These are phyloP conservation scores for Prunus mira DNA, from an alignment of 306 rosid species.

Conservation along the genomic window DNA sequence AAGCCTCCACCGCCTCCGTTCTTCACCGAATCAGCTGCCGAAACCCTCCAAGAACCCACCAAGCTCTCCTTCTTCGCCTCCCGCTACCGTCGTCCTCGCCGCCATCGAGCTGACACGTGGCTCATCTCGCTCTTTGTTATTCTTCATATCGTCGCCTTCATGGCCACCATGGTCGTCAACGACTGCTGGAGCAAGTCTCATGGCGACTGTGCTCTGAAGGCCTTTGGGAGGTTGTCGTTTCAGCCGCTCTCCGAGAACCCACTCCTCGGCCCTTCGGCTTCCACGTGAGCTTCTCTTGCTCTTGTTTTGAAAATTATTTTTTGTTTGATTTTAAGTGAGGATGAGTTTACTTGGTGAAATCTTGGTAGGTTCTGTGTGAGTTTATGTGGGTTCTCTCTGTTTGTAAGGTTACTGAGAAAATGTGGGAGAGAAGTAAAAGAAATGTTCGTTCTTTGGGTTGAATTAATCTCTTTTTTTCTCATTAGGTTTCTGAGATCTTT, in stretches of 20 bases:
- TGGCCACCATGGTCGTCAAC: constrained; percentile 67
- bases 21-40: constrained; percentile 15
- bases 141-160: constrained; percentile 65
- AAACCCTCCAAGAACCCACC: constrained; percentile 26
- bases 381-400: not conserved
- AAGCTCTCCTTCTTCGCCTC: constrained; percentile 29
- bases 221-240: constrained; percentile 74
- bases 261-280: constrained; percentile 85
- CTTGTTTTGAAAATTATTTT: not conserved
- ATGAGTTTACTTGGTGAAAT: constrained; percentile 4
- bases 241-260: constrained; percentile 88
- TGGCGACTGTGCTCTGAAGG: constrained; percentile 54
- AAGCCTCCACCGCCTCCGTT: constrained; percentile 28
- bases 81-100: constrained; percentile 38
- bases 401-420: not conserved
- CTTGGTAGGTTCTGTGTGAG: not conserved
- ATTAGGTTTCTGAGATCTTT: not conserved
- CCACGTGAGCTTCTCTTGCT: constrained; percentile 47
- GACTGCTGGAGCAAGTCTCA: constrained; percentile 77
- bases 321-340: not conserved
- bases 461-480: not conserved
- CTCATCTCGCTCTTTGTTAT: constrained; percentile 74
- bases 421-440: not conserved
- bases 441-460: not conserved
- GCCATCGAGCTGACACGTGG: constrained; percentile 64